Evolutionary conservation across 352 stramenopile species (phyloP), one percentile per base, ranked within the genome.

Genomic region (Phytophthora pini): DNA sequence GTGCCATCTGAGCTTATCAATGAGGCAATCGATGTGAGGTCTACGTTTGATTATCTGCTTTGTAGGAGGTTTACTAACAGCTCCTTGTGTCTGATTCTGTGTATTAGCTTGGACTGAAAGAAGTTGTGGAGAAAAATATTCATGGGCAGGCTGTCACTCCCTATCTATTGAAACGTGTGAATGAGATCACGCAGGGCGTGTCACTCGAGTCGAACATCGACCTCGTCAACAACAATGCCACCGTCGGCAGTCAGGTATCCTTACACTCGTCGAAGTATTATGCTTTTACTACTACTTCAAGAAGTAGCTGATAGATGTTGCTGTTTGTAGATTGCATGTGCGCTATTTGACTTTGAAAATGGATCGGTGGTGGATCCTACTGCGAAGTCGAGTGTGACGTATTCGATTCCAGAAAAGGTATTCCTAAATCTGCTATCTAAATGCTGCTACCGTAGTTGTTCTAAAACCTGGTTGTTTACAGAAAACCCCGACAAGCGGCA

Each of bases 141-240:
- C 72, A 81, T 45, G 98, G 98, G n/a, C 94, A 95, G 70, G 96
- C 92, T 45, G 87, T 99, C 39, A 99, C 97, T 41, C 98, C 98
- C 36, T 93, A 91, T 65, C 56, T 93, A 50, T 68, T 94, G 38
- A 92, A 91, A 66, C 76, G 86, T 4, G 83, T 99, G 27, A 97
- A 98, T 51, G 87, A 99, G 71, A 92, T 97, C 65, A 99, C 98
- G 27, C 76, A 83, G n/a, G 97, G 97, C 34, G 75, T 68, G 11
- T 98, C 89, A 10, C 85, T 99, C 24, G 71, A 84, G 31, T 98
- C 95, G 27, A 99, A 99, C 80, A 98, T 99, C 48, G 87, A 96
- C 13, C 78, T 99, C 17, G 96, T 99, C 15, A 94, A 97, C 67
- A 95, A 98, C 74, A 99, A 99, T 76, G 98, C 97, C 11, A 78